Evolutionary conservation across 768 basidiomycete genomes (phyloP).

Genomic region (Mycena polygramma): DNA sequence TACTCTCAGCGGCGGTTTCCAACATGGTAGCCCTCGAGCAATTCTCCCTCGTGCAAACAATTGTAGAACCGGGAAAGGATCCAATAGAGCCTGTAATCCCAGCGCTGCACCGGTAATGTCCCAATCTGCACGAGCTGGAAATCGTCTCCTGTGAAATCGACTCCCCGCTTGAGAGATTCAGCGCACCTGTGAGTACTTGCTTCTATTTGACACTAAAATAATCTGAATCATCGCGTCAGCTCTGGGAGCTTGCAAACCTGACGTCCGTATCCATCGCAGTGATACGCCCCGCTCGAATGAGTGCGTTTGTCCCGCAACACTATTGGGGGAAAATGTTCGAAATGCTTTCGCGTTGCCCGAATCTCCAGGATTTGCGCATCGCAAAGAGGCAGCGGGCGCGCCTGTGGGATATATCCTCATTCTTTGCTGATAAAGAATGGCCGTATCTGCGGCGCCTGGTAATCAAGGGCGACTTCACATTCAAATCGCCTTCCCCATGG

Average conservation of each 20-base stretch:
- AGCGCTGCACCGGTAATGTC: too few species aligned
- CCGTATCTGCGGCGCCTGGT: background rate
- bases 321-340: background rate
- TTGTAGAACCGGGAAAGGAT: too few species aligned
- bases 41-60: too few species aligned
- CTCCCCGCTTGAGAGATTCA: too few species aligned
- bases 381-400: background rate
- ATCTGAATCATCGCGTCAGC: background rate
- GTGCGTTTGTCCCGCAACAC: background rate
- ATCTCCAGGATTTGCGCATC: conserved; percentile 2
- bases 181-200: too few species aligned
- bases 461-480: background rate
- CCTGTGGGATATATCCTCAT: background rate
- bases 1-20: too few species aligned
- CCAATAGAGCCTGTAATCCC: too few species aligned
- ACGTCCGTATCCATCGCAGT: background rate
- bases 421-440: background rate
- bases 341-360: background rate
- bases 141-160: too few species aligned
- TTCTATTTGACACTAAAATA: too few species aligned
- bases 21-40: too few species aligned
- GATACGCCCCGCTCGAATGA: background rate
- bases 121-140: too few species aligned
- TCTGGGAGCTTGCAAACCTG: background rate
- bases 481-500: background rate